phyloP scores from a whole-genome alignment of 768 basidiomycete species.

The Russula sp. region DNA sequence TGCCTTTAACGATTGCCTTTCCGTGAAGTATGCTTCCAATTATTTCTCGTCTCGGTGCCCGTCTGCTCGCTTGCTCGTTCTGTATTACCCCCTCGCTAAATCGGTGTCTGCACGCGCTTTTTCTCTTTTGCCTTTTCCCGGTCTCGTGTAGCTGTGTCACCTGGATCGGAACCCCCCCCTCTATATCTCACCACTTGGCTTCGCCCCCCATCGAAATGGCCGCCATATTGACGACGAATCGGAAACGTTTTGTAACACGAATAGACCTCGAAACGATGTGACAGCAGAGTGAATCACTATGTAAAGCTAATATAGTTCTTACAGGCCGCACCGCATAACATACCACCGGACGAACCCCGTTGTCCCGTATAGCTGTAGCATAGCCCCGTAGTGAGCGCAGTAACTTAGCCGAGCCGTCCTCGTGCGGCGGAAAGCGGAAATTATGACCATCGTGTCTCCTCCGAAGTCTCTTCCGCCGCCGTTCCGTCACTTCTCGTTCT shows the following conservation, averaged over 20 bases:
- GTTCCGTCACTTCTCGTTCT: neutral
- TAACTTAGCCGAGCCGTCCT: neutral
- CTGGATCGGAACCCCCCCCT: slow-evolving; percentile 17
- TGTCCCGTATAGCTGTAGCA: neutral
- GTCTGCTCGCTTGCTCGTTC: slow-evolving; percentile 12
- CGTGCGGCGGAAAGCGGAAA: slow-evolving; percentile 15
- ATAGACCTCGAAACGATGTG: slow-evolving; percentile 12
- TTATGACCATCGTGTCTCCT: neutral
- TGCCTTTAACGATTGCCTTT: slow-evolving; percentile 11
- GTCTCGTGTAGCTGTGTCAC: slow-evolving; percentile 23
- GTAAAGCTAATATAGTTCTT: neutral
- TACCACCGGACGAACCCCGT: neutral
- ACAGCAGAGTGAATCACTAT: neutral
- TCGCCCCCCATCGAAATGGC: neutral
- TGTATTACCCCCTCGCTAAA: slow-evolving; percentile 21
- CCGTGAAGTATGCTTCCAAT: slow-evolving; percentile 22
- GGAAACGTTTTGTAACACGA: slow-evolving; percentile 21
- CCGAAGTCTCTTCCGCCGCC: neutral
- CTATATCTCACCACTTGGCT: slow-evolving; percentile 18
- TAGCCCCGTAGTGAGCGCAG: slow-evolving; percentile 5
- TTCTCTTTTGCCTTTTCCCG: neutral
- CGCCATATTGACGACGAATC: slow-evolving; percentile 17
- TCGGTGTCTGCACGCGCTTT: slow-evolving; percentile 17
- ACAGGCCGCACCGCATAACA: neutral
- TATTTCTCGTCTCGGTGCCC: slow-evolving; percentile 7